A percentile compares a stretch with the other conserved stretches of the same genome.
phyloP scores from a whole-genome alignment of 345 rosid species.

The Aurinia saxatilis region DNA sequence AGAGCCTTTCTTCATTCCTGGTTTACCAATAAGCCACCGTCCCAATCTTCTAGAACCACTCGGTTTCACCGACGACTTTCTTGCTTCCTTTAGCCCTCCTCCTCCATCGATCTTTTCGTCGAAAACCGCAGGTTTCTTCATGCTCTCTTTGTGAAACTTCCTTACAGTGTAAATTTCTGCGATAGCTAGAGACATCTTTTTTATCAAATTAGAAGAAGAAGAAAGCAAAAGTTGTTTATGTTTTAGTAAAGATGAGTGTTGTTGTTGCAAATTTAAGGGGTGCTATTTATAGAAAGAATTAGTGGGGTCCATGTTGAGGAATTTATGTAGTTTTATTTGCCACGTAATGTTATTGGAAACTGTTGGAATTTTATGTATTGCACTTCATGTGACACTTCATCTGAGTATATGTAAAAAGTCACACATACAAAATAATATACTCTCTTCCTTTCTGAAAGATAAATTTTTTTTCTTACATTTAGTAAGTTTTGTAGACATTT shows the following conservation, averaged over 20 bases:
- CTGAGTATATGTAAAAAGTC: no score
- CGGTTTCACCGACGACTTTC: slow-evolving; percentile 3
- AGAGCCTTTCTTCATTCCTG: slow-evolving; percentile 19
- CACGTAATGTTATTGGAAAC: not conserved
- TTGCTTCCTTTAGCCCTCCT: not conserved
- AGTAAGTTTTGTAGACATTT: no score
- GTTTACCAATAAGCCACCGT: slow-evolving; percentile 19
- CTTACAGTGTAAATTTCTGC: slow-evolving; percentile 24
- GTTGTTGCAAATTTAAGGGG: slow-evolving; percentile 20
- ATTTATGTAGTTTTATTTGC: not conserved
- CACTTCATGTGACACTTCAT: no score
- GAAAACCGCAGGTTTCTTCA: slow-evolving; percentile 17
- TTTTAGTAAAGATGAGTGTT: slow-evolving; percentile 5
- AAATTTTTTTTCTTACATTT: no score
- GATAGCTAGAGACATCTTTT: slow-evolving; percentile 23
- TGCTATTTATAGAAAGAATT: slow-evolving; percentile 17
- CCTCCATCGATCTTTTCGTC: slow-evolving; percentile 14
- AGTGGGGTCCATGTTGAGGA: not conserved
- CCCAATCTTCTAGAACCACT: slow-evolving; percentile 15
- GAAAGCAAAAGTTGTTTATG: not conserved
- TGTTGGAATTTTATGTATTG: no score
- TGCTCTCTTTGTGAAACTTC: slow-evolving; percentile 25
- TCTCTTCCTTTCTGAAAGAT: no score
- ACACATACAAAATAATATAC: no score
- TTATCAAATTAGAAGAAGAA: not conserved